These are phyloP conservation scores for Penicillium lagena DNA, from an alignment of 495 filamentous ascomycete genomes.

Conservation along the genomic window DNA sequence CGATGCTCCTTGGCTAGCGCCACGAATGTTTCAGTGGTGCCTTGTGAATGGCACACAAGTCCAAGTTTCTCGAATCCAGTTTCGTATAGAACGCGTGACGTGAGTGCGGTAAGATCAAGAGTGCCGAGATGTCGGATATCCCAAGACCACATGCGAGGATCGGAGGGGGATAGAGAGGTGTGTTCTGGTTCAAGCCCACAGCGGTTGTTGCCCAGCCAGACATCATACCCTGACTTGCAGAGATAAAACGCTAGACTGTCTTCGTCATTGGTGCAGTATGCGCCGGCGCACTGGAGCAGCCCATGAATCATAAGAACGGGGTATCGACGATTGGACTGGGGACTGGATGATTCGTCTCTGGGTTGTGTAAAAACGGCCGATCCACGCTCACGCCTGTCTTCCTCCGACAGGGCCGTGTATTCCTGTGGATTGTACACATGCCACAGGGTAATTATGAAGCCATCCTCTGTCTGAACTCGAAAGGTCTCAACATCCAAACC, in stretches of 20 bases:
- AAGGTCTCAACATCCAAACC: constrained; percentile 82
- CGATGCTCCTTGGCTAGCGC: constrained; percentile 89
- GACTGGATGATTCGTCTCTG: constrained; percentile 4
- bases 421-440: constrained; percentile 85
- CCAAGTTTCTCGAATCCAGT: constrained; percentile 81
- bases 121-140: constrained; percentile 93
- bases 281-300: constrained; percentile 77
- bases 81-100: constrained; percentile 73
- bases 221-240: constrained; percentile 89
- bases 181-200: constrained; percentile 82
- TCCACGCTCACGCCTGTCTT: constrained; percentile 25
- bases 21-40: constrained; percentile 84
- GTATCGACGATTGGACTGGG: constrained; percentile 55
- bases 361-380: constrained; percentile 24
- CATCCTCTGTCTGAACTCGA: constrained; percentile 88
- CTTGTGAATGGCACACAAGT: constrained; percentile 84
- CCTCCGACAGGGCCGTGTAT: constrained; percentile 43
- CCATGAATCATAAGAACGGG: constrained; percentile 88
- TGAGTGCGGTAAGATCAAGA: constrained; percentile 83
- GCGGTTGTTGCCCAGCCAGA: constrained; percentile 94
- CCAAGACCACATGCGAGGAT: constrained; percentile 97
- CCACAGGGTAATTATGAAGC: constrained; percentile 83
- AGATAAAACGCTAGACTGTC: constrained; percentile 87
- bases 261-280: constrained; percentile 88
- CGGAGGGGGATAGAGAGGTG: constrained; percentile 56